Evolutionary conservation across 177 flowering plant species (phyloP).

Genomic region (Vitis hybrid): DNA sequence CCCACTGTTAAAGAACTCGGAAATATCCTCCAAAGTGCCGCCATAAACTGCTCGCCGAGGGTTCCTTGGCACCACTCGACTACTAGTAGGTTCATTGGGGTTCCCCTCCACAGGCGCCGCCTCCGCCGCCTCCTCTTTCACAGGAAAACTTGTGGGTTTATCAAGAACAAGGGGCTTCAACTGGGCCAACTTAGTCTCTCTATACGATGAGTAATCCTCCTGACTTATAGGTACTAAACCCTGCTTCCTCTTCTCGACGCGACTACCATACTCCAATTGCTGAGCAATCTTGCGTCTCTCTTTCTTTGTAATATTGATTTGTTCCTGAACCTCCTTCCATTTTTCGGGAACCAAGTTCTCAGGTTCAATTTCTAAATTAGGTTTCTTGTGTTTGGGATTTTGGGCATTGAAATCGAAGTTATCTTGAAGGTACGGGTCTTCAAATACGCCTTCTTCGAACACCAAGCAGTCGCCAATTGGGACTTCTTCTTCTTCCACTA

Average conservation of each 20-base stretch:
- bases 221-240: constrained; percentile 32
- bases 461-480: constrained; percentile 84
- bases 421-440: constrained; percentile 54
- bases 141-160: constrained; percentile 35
- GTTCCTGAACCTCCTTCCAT: constrained; percentile 63
- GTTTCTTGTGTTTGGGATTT: constrained; percentile 13
- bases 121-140: constrained; percentile 20
- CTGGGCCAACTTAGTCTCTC: constrained; percentile 54
- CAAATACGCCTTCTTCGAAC: constrained; percentile 83
- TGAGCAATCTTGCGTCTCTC: constrained; percentile 70
- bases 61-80: constrained; percentile 63
- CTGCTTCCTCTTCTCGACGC: constrained; percentile 49
- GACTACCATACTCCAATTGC: constrained; percentile 53
- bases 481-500: constrained; percentile 48
- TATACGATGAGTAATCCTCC: constrained; percentile 45
- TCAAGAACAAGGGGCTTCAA: constrained; percentile 68
- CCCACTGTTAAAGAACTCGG: constrained; percentile 60
- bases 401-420: background rate
- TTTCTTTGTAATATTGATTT: constrained; percentile 77
- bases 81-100: constrained; percentile 21
- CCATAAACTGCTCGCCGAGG: constrained; percentile 79
- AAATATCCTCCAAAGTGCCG: constrained; percentile 59
- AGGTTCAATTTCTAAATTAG: constrained; percentile 18
- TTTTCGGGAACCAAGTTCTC: constrained; percentile 74
- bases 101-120: constrained; percentile 13